Conservation (phyloP, 441 rosid species). For the Pelargonium myrrhifolium region DNA sequence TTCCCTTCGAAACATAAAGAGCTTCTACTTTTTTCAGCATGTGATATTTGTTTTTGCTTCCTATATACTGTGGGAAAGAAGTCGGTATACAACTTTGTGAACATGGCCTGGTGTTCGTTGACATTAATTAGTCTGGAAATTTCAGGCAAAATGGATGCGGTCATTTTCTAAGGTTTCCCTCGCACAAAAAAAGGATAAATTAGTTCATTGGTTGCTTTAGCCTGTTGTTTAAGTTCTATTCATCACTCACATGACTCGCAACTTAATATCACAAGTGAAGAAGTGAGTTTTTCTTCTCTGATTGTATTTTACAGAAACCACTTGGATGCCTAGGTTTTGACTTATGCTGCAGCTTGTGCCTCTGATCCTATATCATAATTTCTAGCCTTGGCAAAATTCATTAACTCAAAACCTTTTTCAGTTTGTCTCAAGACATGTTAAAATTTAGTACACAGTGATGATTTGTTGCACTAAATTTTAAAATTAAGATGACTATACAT, state of each 20-base stretch:
- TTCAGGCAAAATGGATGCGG: background rate
- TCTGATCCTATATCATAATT: background rate
- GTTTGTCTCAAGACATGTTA: too few relatives aligned
- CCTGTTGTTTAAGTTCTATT: background rate
- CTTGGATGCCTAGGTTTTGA: background rate
- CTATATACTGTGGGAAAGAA: background rate
- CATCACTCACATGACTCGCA: background rate
- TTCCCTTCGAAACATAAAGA: background rate
- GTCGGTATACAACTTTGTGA: background rate
- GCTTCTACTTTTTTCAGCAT: background rate
- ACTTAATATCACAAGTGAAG: background rate
- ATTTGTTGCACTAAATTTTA: too few relatives aligned
- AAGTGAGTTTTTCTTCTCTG: background rate
- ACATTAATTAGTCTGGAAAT: background rate
- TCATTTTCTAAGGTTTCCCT: background rate
- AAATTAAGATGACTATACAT: too few relatives aligned
- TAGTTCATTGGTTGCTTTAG: background rate
- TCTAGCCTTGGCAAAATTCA: background rate
- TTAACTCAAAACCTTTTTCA: too few relatives aligned
- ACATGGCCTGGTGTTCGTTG: background rate
- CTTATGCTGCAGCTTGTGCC: too few relatives aligned
- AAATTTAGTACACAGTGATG: too few relatives aligned
- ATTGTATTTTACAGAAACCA: background rate
- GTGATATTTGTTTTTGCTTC: background rate
- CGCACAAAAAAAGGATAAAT: background rate